phyloP scores from a whole-genome alignment of 805 yeast genomes.

The Myxozyma neotropica region DNA sequence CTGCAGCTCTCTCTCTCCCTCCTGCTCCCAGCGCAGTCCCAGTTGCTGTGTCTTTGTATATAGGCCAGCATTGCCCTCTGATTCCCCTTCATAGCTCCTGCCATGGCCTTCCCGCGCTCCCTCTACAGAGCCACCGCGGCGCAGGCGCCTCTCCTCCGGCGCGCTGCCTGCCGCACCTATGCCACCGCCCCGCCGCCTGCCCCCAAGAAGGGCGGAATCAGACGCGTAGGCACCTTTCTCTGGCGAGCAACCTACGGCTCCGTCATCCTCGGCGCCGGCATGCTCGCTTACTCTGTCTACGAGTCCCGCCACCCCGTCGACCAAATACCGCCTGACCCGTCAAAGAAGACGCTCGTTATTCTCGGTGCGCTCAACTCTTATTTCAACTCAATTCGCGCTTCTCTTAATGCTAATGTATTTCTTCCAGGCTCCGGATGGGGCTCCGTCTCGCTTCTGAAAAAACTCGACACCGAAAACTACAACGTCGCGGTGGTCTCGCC shows the following conservation, averaged over 20 bases:
- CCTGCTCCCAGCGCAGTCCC: not conserved
- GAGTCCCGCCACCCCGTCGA: conserved; percentile 43
- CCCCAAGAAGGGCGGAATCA: conserved; percentile 19
- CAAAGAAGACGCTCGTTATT: conserved; percentile 72
- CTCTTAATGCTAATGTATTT: not conserved
- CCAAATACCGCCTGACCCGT: conserved; percentile 53
- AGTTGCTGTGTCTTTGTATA: too few species aligned
- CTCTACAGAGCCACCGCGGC: not conserved
- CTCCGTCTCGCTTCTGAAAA: conserved; percentile 78
- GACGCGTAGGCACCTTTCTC: conserved; percentile 10
- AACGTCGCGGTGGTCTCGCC: conserved; percentile 91
- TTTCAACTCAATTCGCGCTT: not conserved
- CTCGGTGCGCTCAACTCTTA: conserved; percentile 46
- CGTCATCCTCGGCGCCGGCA: conserved; percentile 26
- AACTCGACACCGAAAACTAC: conserved; percentile 81
- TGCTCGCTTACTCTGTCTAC: conserved; percentile 39
- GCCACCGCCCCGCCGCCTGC: conserved; percentile 12
- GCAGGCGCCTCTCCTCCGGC: not conserved
- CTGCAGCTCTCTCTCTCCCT: not conserved
- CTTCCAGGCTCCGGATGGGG: conserved; percentile 89
- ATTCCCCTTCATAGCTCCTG: not conserved
- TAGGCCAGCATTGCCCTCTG: too few species aligned
- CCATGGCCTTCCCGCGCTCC: not conserved
- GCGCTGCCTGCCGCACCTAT: conserved; percentile 9
- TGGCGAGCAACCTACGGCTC: conserved; percentile 31